Conservation (phyloP, 805 yeast species). For the Candida broadrunensis region DNA sequence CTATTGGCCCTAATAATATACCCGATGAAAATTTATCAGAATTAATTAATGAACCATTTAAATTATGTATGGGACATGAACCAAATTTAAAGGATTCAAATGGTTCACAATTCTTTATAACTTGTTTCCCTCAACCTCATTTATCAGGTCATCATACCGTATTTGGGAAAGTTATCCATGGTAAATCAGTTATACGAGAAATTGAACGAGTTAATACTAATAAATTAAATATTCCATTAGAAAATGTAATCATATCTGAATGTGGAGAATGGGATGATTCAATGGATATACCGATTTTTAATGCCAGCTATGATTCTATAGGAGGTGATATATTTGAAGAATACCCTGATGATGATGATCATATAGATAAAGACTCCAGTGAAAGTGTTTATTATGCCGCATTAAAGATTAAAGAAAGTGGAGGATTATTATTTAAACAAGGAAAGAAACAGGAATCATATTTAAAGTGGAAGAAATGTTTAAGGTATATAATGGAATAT, state of each 20-base stretch:
- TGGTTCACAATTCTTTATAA: slow-evolving; percentile 68
- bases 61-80: slow-evolving; percentile 64
- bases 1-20: slow-evolving; percentile 7
- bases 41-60: slow-evolving; percentile 44
- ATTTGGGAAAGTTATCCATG: slow-evolving; percentile 68
- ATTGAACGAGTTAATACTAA: slow-evolving; percentile 48
- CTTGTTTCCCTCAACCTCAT: slow-evolving; percentile 69
- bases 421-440: slow-evolving; percentile 54
- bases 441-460: slow-evolving; percentile 51
- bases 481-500: slow-evolving; percentile 68
- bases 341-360: slow-evolving; percentile 67
- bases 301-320: slow-evolving; percentile 57
- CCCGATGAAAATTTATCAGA: slow-evolving; percentile 56
- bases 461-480: slow-evolving; percentile 62
- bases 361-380: slow-evolving; percentile 57
- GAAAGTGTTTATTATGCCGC: slow-evolving; percentile 51
- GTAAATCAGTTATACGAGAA: slow-evolving; percentile 67
- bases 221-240: slow-evolving; percentile 43
- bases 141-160: slow-evolving; percentile 73
- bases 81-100: slow-evolving; percentile 46
- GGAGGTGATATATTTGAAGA: slow-evolving; percentile 78
- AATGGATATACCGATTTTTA: slow-evolving; percentile 55
- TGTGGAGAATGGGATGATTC: slow-evolving; percentile 63
- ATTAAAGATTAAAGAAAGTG: slow-evolving; percentile 62
- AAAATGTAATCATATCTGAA: slow-evolving; percentile 45